Evolutionary conservation across 2,329 filamentous ascomycete genomes (phyloP), one percentile per base, ranked within the genome.

Genomic region (Drechslera avenae): DNA sequence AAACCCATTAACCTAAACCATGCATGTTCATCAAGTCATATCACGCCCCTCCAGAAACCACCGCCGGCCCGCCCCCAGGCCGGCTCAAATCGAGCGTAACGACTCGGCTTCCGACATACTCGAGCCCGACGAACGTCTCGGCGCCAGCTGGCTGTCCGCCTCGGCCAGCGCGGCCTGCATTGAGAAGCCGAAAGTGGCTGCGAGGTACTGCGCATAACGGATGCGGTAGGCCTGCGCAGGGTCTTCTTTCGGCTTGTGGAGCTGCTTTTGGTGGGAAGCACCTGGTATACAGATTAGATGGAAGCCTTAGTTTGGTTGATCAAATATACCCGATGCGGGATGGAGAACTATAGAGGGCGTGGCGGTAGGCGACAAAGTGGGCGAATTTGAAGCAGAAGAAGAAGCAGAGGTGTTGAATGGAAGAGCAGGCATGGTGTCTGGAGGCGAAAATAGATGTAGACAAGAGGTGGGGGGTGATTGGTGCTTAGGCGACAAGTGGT

Each of bases 321-420:
- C 66, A 65, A 66, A 66, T 71, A 72, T 73, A 73, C 71, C 71
- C 69, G 68, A 67, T 65, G 67, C 60, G 64, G 69, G 67, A 70
- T 67, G 62, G 52, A 73, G 69, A 66, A 73, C 68, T 71, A 73
- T 73, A 57, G 71, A 71, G 16, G 71, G 70, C 53, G 68, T 64
- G 31, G 64, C 42, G 13, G 49, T 52, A 30, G 49, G 59, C 48
- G 66, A 63, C 33, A 65, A 51, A 50, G 50, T 66, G 39, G 71
- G 68, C 58, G 69, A 71, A 57, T 67, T 60, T 50, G 65, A 60
- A 60, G 71, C 64, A 63, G 70, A 71, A 54, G 70, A 59, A 60
- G 66, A 59, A 58, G 68, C 51, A 36, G 52, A 54, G 16, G 52
- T 53, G 56, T 64, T 57, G 62, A 73, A 73, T 49, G 71, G 67